These are phyloP conservation scores for Torulaspora franciscae DNA, from an alignment of 805 yeast species.

Conservation along the genomic window DNA sequence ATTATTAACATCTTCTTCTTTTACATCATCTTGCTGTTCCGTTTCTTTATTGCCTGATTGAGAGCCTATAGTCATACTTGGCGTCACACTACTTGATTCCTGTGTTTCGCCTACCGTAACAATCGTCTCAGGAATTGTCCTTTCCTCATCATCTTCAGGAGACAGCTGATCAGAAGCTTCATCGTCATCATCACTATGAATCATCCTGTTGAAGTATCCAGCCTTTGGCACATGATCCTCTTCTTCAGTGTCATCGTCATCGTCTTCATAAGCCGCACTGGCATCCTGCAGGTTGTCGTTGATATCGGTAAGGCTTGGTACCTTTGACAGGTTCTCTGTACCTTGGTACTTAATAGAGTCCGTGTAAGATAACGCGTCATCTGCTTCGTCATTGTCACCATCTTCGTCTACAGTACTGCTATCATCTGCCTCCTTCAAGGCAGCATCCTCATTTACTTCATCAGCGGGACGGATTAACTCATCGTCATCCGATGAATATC, in stretches of 20 bases:
- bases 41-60: slow-evolving; percentile 4
- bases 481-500: slow-evolving; percentile 8
- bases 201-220: slow-evolving; percentile 28
- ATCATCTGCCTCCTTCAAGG: too few species aligned
- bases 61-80: neutral
- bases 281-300: slow-evolving; percentile 16
- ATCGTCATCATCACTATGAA: slow-evolving; percentile 13
- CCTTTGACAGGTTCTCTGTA: slow-evolving; percentile 5
- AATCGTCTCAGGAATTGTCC: slow-evolving; percentile 1
- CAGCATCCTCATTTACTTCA: too few species aligned
- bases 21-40: slow-evolving; percentile 1
- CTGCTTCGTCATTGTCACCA: slow-evolving; percentile 11
- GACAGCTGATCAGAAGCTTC: slow-evolving; percentile 3
- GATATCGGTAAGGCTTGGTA: slow-evolving; percentile 6
- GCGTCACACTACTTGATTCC: slow-evolving; percentile 8
- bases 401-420: neutral
- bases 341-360: slow-evolving; percentile 22
- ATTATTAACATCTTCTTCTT: slow-evolving; percentile 7
- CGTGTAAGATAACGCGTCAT: slow-evolving; percentile 24
- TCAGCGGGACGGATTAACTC: too few species aligned
- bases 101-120: neutral
- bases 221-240: slow-evolving; percentile 21
- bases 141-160: slow-evolving; percentile 2
- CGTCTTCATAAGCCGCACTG: slow-evolving; percentile 11
- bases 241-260: slow-evolving; percentile 7